These are phyloP conservation scores for Yamadazyma endophytica DNA, from an alignment of 805 yeast genomes.

Conservation along the genomic window DNA sequence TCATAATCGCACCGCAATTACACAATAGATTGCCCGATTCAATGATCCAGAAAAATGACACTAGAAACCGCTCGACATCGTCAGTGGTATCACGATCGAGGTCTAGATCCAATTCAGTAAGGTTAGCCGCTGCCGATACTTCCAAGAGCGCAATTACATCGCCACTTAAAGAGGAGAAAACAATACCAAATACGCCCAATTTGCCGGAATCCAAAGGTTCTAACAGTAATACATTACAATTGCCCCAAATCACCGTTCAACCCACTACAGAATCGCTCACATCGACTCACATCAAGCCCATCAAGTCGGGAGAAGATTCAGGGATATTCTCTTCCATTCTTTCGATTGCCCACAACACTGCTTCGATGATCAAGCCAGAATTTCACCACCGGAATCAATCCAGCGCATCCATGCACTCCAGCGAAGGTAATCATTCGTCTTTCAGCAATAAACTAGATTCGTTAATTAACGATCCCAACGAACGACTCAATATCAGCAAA, in stretches of 20 bases:
- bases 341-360: conserved; percentile 46
- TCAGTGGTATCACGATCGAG: conserved; percentile 5
- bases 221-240: background rate
- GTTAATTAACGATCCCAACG: no score
- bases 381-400: no score
- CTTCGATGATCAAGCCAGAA: conserved; percentile 23
- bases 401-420: no score
- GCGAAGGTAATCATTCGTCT: conserved; percentile 8
- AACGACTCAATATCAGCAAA: background rate
- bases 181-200: background rate
- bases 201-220: background rate
- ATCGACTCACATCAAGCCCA: conserved; percentile 2
- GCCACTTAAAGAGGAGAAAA: conserved; percentile 1
- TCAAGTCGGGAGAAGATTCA: conserved; percentile 7
- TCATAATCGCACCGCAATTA: no score
- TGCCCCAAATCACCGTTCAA: background rate
- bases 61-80: conserved; percentile 4
- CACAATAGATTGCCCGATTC: no score
- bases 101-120: conserved; percentile 5
- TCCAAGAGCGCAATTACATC: background rate
- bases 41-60: no score
- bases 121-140: background rate
- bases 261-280: background rate
- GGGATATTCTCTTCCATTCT: conserved; percentile 44
- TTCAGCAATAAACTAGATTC: conserved; percentile 12